Base-by-base conservation (phyloP, 768 basidiomycete species). In the Mycena rebaudengoi region DNA sequence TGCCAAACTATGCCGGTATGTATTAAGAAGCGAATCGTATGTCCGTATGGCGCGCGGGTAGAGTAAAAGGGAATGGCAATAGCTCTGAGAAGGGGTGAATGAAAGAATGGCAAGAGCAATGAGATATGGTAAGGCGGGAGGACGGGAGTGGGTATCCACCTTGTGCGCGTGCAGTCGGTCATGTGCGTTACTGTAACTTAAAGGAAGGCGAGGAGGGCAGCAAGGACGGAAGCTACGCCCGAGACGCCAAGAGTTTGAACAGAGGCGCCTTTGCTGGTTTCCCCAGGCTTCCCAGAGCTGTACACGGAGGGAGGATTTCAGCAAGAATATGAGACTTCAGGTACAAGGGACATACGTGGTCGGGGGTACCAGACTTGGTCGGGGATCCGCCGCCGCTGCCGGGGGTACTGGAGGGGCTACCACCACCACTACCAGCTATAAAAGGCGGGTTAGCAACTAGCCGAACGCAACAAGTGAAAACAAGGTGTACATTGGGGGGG, bases 141-240 rank as follows among this genome's bases (percentile, higher is more conserved):
- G 60, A 50, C 51, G 53, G 52, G 49, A 37, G 21, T n/a, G n/a
- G n/a, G n/a, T 54, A 59, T 44, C 62, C 59, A 67, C 66, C 66
- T 67, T 64, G 62, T 64, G 60, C 66, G 40, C 60, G 58, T 59
- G 37, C 59, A 53, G 60, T 51, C 35, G 20, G 29, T 46, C 59
- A 23, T 41, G 33, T 16, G 21, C 25, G 44, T 50, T 52, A 40
- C 41, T 76, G 83, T n/a, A 26, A 76, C 76, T 48, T 83, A 64
- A 45, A 83, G 68, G 11, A 79, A 88, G 43, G 82, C 77, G 45
- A 79, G 64, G 40, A 80, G 83, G 49, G 84, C 79, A 32, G 79
- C 83, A 48, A 83, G 70, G 48, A 75, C 57, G 16, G 82, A 82
- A 52, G 77, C 57, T 16, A 54, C 43, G 7, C 57, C 66, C 16